Percentiles rank a stretch among this genome's conserved stretches.
Conservation (phyloP, 1,139 yeast genomes). For the Trichomonascaceae sp. region DNA sequence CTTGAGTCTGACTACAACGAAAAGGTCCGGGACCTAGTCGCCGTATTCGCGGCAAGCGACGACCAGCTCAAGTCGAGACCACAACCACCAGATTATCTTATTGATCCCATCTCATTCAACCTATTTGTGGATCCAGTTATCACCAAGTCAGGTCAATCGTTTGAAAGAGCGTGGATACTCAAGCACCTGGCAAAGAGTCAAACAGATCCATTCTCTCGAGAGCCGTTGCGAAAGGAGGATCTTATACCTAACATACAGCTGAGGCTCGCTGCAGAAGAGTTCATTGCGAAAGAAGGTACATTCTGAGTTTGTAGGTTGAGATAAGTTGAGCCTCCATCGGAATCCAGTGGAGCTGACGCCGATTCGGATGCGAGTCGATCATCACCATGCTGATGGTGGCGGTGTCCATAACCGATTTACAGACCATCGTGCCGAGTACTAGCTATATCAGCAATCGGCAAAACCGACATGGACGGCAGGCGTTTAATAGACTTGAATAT, state of each 20-base stretch:
- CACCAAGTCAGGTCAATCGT: slow-evolving; percentile 38
- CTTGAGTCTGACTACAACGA: slow-evolving; percentile 17
- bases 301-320: slow-evolving; percentile 5
- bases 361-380: too few relatives aligned
- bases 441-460: too few relatives aligned
- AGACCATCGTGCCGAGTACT: too few relatives aligned
- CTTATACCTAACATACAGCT: slow-evolving; percentile 34
- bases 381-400: too few relatives aligned
- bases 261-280: slow-evolving; percentile 29
- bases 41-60: slow-evolving; percentile 20
- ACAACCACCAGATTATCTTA: slow-evolving; percentile 33
- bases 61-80: slow-evolving; percentile 12
- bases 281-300: slow-evolving; percentile 10
- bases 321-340: too few relatives aligned
- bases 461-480: too few relatives aligned
- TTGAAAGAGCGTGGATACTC: slow-evolving; percentile 31
- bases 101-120: slow-evolving; percentile 38
- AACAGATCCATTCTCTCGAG: slow-evolving; percentile 34
- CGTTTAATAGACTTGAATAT: too few relatives aligned
- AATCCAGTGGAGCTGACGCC: too few relatives aligned
- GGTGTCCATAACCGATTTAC: too few relatives aligned
- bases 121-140: slow-evolving; percentile 36
- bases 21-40: slow-evolving; percentile 18
- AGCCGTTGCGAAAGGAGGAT: slow-evolving; percentile 28
- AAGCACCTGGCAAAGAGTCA: slow-evolving; percentile 29